Evolutionary conservation across 2,329 filamentous ascomycete species (phyloP), one percentile per base, ranked within the genome.

Genomic region (Colletotrichum lupini): DNA sequence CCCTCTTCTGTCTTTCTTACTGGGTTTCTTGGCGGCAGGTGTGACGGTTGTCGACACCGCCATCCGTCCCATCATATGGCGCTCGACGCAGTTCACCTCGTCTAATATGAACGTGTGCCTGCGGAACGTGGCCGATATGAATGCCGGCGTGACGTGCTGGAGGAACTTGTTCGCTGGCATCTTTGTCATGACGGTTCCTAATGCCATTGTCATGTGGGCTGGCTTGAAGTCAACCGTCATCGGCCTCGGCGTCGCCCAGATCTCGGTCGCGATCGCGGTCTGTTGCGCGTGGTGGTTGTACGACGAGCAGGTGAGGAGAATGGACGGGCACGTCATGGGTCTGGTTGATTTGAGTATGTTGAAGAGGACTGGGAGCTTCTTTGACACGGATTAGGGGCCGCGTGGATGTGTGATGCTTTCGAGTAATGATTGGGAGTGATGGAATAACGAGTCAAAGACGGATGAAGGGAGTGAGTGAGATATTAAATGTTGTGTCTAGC

Each of bases 41-140:
- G 79, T 80, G 0, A 78, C 82, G 30, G 76, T 81, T 2, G 79
- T 89, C 6, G 84, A 87, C 66, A 80, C 82, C 3, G 82, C 84
- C 0, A 80, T 82, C 2, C 78, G 80, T 3, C 86, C 87, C 1
- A 77, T 86, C 30, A 81, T 89, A 57, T 81, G 82, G 30, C 81
- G 83, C n/a, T 88, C 86, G 37, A 85, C 87, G 8, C 83, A 84
- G 58, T 89, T 87, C 74, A 88, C 86, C 0, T 85, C 83, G 3
- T 82, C 85, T 6, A 88, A 83, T 77, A 80, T 88, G 28, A 80
- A 80, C n/a, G 79, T 84, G 14, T 83, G 83, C 28, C 81, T 87
- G 65, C 84, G 87, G 35, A 86, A 82, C 76, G 84, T 84, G 19
- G 82, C 82, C 16, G 87, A 89, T 75, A 89, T 89, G 87, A 79